phyloP scores from a whole-genome alignment of 305 asterid genomes.

The Solanum hybrid region DNA sequence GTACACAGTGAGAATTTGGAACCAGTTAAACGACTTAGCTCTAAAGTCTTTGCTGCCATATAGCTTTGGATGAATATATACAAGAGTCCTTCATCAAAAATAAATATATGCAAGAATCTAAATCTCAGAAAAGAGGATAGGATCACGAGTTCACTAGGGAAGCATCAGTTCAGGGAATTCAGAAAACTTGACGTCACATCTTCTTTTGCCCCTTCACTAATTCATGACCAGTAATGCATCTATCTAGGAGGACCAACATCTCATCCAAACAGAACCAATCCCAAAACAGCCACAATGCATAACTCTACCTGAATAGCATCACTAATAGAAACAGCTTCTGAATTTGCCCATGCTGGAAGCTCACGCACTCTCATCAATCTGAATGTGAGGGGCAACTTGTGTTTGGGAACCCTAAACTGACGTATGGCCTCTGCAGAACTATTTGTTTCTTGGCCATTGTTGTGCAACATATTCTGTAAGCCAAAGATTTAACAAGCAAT shows the following conservation, averaged over 20 bases:
- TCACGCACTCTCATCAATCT: slow-evolving; percentile 71
- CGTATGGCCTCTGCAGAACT: slow-evolving; percentile 40
- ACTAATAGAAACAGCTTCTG: slow-evolving; percentile 75
- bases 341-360: slow-evolving; percentile 81
- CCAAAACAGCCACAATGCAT: background rate
- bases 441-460: slow-evolving; percentile 14
- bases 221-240: background rate
- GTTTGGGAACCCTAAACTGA: slow-evolving; percentile 40
- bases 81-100: background rate
- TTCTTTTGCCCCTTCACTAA: background rate
- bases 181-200: background rate
- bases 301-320: slow-evolving; percentile 69
- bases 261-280: background rate
- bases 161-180: background rate
- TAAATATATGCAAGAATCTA: background rate
- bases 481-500: background rate
- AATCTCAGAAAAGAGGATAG: background rate
- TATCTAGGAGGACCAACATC: background rate
- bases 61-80: background rate
- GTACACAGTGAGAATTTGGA: background rate
- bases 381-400: slow-evolving; percentile 46
- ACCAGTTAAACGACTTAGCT: background rate
- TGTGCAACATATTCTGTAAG: slow-evolving; percentile 13
- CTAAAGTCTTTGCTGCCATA: background rate
- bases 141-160: background rate